These are phyloP conservation scores for Aspergillus persii DNA, from an alignment of 2,329 filamentous ascomycete genomes.

Conservation along the genomic window DNA sequence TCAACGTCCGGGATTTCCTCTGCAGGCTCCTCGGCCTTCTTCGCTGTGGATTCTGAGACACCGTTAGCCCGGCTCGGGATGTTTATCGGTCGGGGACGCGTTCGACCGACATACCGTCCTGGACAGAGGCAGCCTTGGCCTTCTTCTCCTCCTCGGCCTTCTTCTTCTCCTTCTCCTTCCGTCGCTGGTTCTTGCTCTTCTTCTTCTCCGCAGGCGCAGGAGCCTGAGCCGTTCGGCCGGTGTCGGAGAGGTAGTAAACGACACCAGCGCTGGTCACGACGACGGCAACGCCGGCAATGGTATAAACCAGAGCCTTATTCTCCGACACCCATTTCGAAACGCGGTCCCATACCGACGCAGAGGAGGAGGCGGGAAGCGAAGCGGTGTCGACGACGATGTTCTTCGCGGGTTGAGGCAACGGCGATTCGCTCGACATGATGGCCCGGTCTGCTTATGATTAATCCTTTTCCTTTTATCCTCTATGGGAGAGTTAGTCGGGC, in stretches of 20 bases:
- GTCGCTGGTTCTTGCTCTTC: constrained; percentile 86
- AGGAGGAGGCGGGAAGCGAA: constrained; percentile 45
- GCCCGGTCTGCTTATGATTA: constrained; percentile 19
- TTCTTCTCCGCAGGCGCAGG: constrained; percentile 52
- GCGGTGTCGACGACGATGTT: constrained; percentile 42
- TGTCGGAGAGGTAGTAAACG: constrained; percentile 78
- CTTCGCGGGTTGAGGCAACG: constrained; percentile 35
- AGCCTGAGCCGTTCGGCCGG: constrained; percentile 42
- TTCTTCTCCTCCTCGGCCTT: constrained; percentile 54
- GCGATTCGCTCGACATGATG: constrained; percentile 42
- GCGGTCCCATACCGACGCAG: constrained; percentile 81
- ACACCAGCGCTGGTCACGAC: constrained; percentile 88
- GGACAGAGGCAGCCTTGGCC: constrained; percentile 46
- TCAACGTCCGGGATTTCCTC: constrained; percentile 68
- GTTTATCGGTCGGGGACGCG: constrained; percentile 30
- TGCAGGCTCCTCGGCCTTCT: constrained; percentile 49
- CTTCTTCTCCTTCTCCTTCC: constrained; percentile 64
- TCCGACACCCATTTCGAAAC: constrained; percentile 89
- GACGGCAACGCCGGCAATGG: constrained; percentile 88
- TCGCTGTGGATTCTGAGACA: constrained; percentile 41
- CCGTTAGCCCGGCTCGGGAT: constrained; percentile 19
- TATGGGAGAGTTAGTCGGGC: not conserved
- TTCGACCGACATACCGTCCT: constrained; percentile 36
- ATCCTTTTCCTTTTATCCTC: constrained; percentile 11
- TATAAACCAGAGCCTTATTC: constrained; percentile 94